Percentiles rank a stretch among this genome's conserved stretches.
phyloP scores from a whole-genome alignment of 345 rosid genomes.

The Bruguiera gymnorhiza region DNA sequence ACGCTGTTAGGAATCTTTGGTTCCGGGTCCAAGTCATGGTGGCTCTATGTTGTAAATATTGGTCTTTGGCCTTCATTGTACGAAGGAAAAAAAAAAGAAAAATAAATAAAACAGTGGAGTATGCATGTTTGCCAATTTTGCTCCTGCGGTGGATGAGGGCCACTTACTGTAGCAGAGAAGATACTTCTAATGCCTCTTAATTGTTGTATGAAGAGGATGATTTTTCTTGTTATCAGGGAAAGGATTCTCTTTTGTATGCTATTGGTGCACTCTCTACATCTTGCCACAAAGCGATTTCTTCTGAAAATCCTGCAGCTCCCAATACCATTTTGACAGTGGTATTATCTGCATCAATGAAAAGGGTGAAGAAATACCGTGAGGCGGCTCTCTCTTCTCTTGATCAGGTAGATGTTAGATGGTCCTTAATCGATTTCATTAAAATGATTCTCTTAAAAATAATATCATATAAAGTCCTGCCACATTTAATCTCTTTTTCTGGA shows the following conservation, averaged over 20 bases:
- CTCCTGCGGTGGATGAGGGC: no score
- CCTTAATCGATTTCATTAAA: not conserved
- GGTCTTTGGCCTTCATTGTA: no score
- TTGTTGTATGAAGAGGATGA: no score
- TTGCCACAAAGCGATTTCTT: constrained; percentile 69
- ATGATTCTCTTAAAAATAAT: not conserved
- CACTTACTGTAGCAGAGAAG: no score
- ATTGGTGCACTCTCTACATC: constrained; percentile 68
- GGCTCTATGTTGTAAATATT: no score
- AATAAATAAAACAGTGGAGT: no score
- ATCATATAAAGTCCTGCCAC: not conserved
- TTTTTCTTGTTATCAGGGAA: constrained; percentile 50
- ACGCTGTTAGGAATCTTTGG: no score
- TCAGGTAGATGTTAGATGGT: constrained; percentile 42
- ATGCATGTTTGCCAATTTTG: no score
- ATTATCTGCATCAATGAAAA: constrained; percentile 74
- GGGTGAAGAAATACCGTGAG: constrained; percentile 73
- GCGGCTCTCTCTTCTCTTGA: constrained; percentile 74
- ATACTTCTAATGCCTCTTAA: no score
- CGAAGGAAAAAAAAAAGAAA: no score
- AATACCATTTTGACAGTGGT: constrained; percentile 55
- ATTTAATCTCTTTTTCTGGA: not conserved
- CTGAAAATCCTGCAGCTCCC: constrained; percentile 58
- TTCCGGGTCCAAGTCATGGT: no score
- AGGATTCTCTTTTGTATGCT: constrained; percentile 77